Base-by-base conservation (phyloP, 441 rosid genomes). In the Arabidopsis lyrata region DNA sequence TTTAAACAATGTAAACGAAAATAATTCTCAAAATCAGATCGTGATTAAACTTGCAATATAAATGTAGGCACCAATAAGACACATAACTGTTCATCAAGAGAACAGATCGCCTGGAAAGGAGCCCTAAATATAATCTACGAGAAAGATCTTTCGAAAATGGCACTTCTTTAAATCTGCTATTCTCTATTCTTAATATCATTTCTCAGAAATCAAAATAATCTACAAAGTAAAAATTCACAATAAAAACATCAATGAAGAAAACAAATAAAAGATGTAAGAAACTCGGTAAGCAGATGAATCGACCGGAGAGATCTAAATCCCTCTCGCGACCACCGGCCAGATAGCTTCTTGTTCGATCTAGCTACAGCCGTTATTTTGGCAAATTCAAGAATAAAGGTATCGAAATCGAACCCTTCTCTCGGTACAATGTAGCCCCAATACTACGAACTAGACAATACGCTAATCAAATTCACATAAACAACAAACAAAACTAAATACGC, bases 281-380 rank as follows among this genome's bases (percentile, higher is more conserved):
- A 85, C 74, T 89, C 90, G 89, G 95, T 89, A 87, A 89, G 95
- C 95, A 89, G 88, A 86, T 77, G 63, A 56, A 84, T 80, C 87
- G 80, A 89, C 66, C 56, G 77, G 74, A 72, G 72, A 76, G 71
- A 76, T 53, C 2, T 16, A 36, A 66, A 49, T 61, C 82, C 68
- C 84, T 39, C 80, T 70, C 66, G 78, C 88, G 75, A 86, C 84
- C 78, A 87, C 84, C 87, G 90, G 88, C 90, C 95, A 86, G 86
- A 77, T 64, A 86, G 81, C 88, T 77, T 83, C 90, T 77, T 31
- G 12, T 4, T 87, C 45, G 18, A 85, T 83, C 18, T 89, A 42
- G 95, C 92, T 85, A 85, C 89, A 85, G 95, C 92, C 92, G 36
- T 16, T 16, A 68, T 47, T 49, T 50, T 68, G 90, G 89, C 90